A percentile compares a stretch with the other conserved stretches of the same genome.
These are phyloP conservation scores for Passiflora organensis DNA, from an alignment of 345 rosid genomes.

Conservation along the genomic window DNA sequence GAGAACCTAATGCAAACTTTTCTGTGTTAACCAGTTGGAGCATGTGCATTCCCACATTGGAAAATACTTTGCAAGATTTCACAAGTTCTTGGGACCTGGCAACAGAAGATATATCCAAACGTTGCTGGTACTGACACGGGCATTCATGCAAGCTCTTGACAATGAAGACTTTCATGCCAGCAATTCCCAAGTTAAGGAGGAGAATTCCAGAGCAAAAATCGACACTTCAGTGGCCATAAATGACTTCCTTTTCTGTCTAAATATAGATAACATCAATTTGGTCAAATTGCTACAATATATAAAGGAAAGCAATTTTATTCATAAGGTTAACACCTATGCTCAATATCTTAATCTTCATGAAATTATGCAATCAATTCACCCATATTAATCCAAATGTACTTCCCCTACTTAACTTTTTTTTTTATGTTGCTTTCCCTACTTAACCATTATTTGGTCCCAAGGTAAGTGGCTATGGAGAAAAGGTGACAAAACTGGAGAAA, in stretches of 20 bases:
- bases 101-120: slow-evolving; percentile 94
- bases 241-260: slow-evolving; percentile 75
- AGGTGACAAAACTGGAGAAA: slow-evolving; percentile 41
- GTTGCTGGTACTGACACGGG: slow-evolving; percentile 56
- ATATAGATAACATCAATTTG: slow-evolving; percentile 85
- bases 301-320: slow-evolving; percentile 75
- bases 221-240: slow-evolving; percentile 65
- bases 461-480: slow-evolving; percentile 81
- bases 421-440: slow-evolving; percentile 10
- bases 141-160: slow-evolving; percentile 52
- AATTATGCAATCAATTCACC: neutral
- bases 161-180: slow-evolving; percentile 29
- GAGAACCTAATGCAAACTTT: neutral
- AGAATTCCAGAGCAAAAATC: slow-evolving; percentile 26
- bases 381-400: neutral
- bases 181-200: slow-evolving; percentile 30
- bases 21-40: slow-evolving; percentile 52
- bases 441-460: slow-evolving; percentile 21
- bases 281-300: slow-evolving; percentile 68
- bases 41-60: slow-evolving; percentile 55
- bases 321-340: slow-evolving; percentile 56
- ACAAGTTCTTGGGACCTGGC: slow-evolving; percentile 69
- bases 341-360: slow-evolving; percentile 4
- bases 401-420: neutral
- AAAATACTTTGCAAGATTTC: slow-evolving; percentile 66